Base-by-base conservation (phyloP, 1,284 basidiomycete species). In the Trametes hirsuta region DNA sequence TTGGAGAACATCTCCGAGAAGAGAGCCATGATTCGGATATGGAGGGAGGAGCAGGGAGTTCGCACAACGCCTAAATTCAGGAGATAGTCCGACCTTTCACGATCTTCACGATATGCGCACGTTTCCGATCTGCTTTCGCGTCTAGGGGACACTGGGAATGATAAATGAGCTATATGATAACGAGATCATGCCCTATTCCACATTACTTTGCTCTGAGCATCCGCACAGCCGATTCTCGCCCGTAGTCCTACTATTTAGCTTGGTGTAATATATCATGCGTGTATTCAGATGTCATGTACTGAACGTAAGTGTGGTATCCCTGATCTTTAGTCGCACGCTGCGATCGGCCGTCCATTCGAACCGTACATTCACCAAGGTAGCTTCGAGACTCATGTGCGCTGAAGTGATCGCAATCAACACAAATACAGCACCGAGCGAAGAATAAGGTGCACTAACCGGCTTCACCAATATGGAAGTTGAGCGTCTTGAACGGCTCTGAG, bases 281-380 rank as follows among this genome's bases (percentile, higher is more conserved):
- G 34, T 25, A 35, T n/a, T 8, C 15, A 41, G 11, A 24, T 9
- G 11, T 67, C 59, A 86, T 46, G 93, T 94, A 66, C 88, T 92
- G 73, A 97, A 96, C 1, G 92, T 92, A 62, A 97, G 75, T 8
- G 86, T 84, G 66, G 85, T 92, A 53, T 94, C 90, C 8, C 88
- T 83, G 68, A 97, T 94, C 65, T 82, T 87, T 40, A 97, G 78
- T 62, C 86, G 86, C 5, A 95, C 93, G 60, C 85, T 94, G 9
- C 95, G 83, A 57, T 93, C 89, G 0, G 85, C 85, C 0, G 85
- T 78, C 95, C 95, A 97, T 59, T 93, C 88, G 58, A 97, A 92
- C 9, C 77, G 78, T 37, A 97, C 84, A 68, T 86, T 81, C 50
- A 89, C 87, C 60, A 96, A 77, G 3, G 87, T 89, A 12, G 84